Percentiles rank a stretch among this genome's conserved stretches.
These are phyloP conservation scores for Yarrowia deformans DNA, from an alignment of 805 yeast genomes.

Conservation along the genomic window DNA sequence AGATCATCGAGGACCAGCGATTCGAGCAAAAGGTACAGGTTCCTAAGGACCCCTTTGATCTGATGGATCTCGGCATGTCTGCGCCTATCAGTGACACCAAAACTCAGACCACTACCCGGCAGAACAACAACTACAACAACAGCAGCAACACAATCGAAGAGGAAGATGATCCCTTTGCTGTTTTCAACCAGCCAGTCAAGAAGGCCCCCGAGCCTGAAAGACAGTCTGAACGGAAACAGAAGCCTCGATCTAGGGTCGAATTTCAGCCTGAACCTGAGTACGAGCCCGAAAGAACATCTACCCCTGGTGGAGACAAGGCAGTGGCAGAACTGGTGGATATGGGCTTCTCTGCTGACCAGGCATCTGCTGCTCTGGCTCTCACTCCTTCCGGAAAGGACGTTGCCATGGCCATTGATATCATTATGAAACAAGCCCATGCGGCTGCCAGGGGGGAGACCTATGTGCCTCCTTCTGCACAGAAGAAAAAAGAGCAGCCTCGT, in stretches of 20 bases:
- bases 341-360: slow-evolving; percentile 72
- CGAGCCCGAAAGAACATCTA: background rate
- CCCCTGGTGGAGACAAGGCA: slow-evolving; percentile 48
- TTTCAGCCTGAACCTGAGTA: slow-evolving; percentile 10
- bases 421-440: slow-evolving; percentile 67
- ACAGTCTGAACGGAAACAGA: slow-evolving; percentile 1
- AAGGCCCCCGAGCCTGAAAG: slow-evolving; percentile 12
- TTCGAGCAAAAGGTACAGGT: background rate
- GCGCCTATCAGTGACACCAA: background rate
- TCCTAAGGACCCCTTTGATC: slow-evolving; percentile 24
- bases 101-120: background rate
- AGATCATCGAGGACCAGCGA: slow-evolving; percentile 41
- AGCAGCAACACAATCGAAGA: slow-evolving; percentile 2
- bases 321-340: slow-evolving; percentile 78
- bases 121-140: background rate
- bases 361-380: slow-evolving; percentile 64
- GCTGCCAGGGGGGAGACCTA: slow-evolving; percentile 47
- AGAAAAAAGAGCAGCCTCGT: background rate
- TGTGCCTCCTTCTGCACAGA: slow-evolving; percentile 7
- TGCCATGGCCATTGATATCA: slow-evolving; percentile 67
- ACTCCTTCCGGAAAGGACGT: slow-evolving; percentile 63
- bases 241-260: slow-evolving; percentile 13
- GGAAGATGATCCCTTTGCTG: slow-evolving; percentile 41
- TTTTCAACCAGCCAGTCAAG: slow-evolving; percentile 39
- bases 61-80: slow-evolving; percentile 38